These are phyloP conservation scores for Phytophthora agathidicida DNA, from an alignment of 352 stramenopile genomes.

Conservation along the genomic window DNA sequence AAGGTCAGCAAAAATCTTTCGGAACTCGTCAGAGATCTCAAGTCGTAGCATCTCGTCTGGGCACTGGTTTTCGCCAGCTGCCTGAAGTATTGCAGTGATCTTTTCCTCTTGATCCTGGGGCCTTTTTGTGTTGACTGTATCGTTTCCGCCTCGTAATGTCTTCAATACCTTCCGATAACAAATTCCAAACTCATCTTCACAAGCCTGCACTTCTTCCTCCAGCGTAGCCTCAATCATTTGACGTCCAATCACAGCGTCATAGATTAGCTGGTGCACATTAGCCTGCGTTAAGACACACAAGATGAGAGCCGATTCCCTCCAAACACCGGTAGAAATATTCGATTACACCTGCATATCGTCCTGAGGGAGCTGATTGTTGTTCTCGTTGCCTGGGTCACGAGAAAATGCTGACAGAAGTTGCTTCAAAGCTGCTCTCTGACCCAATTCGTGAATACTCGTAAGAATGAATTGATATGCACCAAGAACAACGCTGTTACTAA, in stretches of 20 bases:
- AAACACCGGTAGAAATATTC: not conserved
- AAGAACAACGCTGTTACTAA: constrained; percentile 7
- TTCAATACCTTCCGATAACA: constrained; percentile 40
- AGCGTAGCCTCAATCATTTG: constrained; percentile 69
- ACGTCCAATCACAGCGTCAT: constrained; percentile 73
- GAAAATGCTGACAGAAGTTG: constrained; percentile 44
- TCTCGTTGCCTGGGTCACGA: not conserved
- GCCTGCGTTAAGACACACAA: constrained; percentile 16
- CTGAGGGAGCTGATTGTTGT: constrained; percentile 31
- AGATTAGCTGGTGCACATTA: constrained; percentile 56
- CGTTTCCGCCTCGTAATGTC: constrained; percentile 21
- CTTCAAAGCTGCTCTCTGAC: constrained; percentile 56
- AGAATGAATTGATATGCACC: not conserved
- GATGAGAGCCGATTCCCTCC: not conserved
- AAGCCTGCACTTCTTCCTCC: constrained; percentile 51
- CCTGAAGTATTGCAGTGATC: constrained; percentile 20
- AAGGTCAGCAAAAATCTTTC: constrained; percentile 28
- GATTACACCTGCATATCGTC: constrained; percentile 28
- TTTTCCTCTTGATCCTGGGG: constrained; percentile 21
- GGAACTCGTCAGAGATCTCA: constrained; percentile 46
- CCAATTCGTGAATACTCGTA: not conserved
- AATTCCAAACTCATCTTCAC: constrained; percentile 44
- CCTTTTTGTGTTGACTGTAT: constrained; percentile 12
- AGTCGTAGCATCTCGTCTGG: constrained; percentile 55
- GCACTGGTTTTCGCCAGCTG: constrained; percentile 22